Base-by-base conservation (phyloP, 495 filamentous ascomycete genomes). In the Hypoxylon subgilvum region DNA sequence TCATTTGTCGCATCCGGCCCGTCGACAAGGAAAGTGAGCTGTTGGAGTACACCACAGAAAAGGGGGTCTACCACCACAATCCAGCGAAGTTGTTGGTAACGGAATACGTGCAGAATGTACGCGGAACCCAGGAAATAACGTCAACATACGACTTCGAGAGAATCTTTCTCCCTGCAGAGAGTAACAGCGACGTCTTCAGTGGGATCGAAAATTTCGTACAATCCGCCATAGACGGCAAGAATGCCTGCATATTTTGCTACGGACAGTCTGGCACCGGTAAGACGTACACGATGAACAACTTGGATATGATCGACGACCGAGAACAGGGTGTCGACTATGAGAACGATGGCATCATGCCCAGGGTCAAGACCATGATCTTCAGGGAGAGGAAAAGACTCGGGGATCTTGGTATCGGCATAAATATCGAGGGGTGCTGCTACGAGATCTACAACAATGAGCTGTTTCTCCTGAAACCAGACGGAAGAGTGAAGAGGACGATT, bases 171-270 rank as follows among this genome's bases (percentile, higher is more conserved):
- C 91, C 93, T 0, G 61, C 72, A 0, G 79, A 85, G 3, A 79
- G 86, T 52, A 97, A 97, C 66, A 78, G 76, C 12, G 86, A 96
- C 46, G 84, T 97, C 3, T 97, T 97, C 70, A 88, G 88, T 30
- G 95, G 96, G 61, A 96, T 97, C 71, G 90, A 88, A 34, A 91
- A 96, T 63, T 83, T 96, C 5, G 90, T 97, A 8, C 91, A 97
- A 73, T 91, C 87, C 45, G 92, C 92, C 0, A 74, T 97, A 13
- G 92, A 97, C 65, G 94, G 95, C 7, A 96, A 96, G 72, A 96
- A 97, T 69, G 93, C 96, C 28, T 96, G 91, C 71, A 95, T 97
- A 55, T 95, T 97, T 76, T 96, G 90, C 69, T 97, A 97, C 71
- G 95, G 94, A 21, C 93, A 97, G 69, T 97, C 94, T 3, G 95